phyloP scores from a whole-genome alignment of 164 flowering plant genomes.

The Aristolochia californica region DNA sequence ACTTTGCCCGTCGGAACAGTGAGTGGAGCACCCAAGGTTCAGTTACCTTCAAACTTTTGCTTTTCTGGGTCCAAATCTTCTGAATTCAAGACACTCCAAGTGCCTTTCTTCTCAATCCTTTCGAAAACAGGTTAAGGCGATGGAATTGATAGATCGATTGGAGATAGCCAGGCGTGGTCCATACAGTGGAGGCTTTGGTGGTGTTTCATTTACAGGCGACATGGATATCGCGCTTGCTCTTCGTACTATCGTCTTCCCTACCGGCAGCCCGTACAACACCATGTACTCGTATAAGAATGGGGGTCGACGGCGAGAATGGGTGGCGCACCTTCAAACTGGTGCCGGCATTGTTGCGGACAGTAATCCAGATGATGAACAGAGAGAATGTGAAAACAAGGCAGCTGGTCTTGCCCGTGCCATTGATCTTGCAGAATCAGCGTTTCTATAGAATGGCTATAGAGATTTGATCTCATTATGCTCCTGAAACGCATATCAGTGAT shows the following conservation, averaged over 20 bases:
- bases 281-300: slow-evolving; percentile 75
- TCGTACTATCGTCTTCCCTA: slow-evolving; percentile 85
- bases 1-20: slow-evolving; percentile 98
- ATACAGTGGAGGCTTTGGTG: slow-evolving; percentile 90
- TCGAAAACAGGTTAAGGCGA: slow-evolving; percentile 69
- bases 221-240: slow-evolving; percentile 89
- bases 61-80: no score
- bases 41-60: neutral
- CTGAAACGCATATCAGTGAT: no score
- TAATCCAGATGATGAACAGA: slow-evolving; percentile 65
- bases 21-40: slow-evolving; percentile 97
- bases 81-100: no score
- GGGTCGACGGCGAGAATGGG: slow-evolving; percentile 66
- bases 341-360: slow-evolving; percentile 92
- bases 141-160: slow-evolving; percentile 81
- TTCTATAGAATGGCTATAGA: slow-evolving; percentile 22
- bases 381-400: slow-evolving; percentile 85
- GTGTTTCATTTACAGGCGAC: slow-evolving; percentile 71
- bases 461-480: no score
- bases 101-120: no score
- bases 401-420: slow-evolving; percentile 86
- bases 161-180: slow-evolving; percentile 83
- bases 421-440: slow-evolving; percentile 85
- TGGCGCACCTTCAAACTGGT: slow-evolving; percentile 87
- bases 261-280: slow-evolving; percentile 46